These are phyloP conservation scores for Salinomyces thailandicus DNA, from an alignment of 2,329 filamentous ascomycete species.

Conservation along the genomic window DNA sequence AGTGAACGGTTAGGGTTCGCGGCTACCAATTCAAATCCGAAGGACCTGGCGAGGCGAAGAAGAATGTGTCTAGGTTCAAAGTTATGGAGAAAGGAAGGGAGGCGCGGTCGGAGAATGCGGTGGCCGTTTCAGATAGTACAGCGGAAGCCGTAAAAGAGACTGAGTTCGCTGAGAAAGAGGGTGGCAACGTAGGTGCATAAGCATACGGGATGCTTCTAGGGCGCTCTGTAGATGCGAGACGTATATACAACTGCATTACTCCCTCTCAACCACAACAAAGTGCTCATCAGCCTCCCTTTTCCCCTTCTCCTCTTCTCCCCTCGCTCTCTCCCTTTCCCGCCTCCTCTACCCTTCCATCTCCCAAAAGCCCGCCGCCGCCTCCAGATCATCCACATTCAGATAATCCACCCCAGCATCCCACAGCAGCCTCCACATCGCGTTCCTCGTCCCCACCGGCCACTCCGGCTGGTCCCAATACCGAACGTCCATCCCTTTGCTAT, in stretches of 20 bases:
- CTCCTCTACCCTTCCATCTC: slow-evolving; percentile 13
- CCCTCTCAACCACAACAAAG: no score
- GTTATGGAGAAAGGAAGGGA: slow-evolving; percentile 17
- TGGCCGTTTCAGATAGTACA: no score
- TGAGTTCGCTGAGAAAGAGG: no score
- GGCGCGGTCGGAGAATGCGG: no score
- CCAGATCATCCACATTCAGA: slow-evolving; percentile 54
- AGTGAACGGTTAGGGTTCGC: slow-evolving; percentile 41
- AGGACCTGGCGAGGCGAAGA: slow-evolving; percentile 50
- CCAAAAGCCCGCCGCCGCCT: slow-evolving; percentile 39
- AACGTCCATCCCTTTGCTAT: slow-evolving; percentile 46
- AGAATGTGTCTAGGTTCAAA: slow-evolving; percentile 58
- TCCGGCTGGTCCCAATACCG: slow-evolving; percentile 55
- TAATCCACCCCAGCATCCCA: slow-evolving; percentile 49
- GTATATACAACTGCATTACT: no score
- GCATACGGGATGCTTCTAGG: no score
- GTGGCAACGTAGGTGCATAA: no score
- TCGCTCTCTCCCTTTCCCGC: no score
- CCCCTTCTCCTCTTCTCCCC: no score
- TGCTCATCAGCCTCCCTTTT: no score
- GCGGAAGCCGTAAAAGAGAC: no score
- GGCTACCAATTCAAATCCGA: slow-evolving; percentile 74
- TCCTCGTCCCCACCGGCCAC: slow-evolving; percentile 49
- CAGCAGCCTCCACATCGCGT: slow-evolving; percentile 48
- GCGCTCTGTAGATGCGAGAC: no score